Evolutionary conservation across 371 early-diverging fungal species (phyloP), one percentile per base, ranked within the genome.

Genomic region (Fennellomyces sp.): DNA sequence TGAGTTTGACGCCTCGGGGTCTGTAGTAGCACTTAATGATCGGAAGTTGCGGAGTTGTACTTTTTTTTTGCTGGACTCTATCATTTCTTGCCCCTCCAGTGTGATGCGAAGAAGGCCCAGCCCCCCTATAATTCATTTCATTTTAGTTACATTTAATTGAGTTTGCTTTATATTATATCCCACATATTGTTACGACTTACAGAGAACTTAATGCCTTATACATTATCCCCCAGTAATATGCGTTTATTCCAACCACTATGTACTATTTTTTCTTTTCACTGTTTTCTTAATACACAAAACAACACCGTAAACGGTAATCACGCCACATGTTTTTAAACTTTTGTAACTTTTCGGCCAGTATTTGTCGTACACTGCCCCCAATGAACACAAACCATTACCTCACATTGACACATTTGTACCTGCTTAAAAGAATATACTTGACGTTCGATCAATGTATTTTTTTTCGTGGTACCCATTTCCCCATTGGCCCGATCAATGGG

Each of bases 1-100:
- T 79, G 52, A 71, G 69, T 38, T 54, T 79, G 48, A 79, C 80
- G 55, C 80, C 80, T 48, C 58, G 58, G 29, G 35, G 41, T 48
- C 48, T 50, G n/a, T 26, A 23, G n/a, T 25, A 28, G 8, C 23
- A 50, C 17, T 23, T 31, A 50, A 31, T 50, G 51, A 50, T 50
- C 51, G 31, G 51, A 31, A 50, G 28, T 6, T 28, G 51, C 51
- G 13, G 51, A 50, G 51, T 50, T 50, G 15, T 27, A 21, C 11
- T 7, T 13, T 21, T 25, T 23, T 10, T 7, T 7, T 27, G n/a
- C 6, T 49, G 8, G 7, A 8, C 25, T 2, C 25, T 27, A 25
- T 25, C 25, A 6, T n/a, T 27, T 25, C 49, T 27, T 49, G 25
- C 7, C 12, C 5, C 27, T 49, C 26, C 29, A 10, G 6, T 8